A percentile compares a stretch with the other conserved stretches of the same genome.
phyloP scores from a whole-genome alignment of 2,329 filamentous ascomycete genomes.

The Aspergillus terreus region DNA sequence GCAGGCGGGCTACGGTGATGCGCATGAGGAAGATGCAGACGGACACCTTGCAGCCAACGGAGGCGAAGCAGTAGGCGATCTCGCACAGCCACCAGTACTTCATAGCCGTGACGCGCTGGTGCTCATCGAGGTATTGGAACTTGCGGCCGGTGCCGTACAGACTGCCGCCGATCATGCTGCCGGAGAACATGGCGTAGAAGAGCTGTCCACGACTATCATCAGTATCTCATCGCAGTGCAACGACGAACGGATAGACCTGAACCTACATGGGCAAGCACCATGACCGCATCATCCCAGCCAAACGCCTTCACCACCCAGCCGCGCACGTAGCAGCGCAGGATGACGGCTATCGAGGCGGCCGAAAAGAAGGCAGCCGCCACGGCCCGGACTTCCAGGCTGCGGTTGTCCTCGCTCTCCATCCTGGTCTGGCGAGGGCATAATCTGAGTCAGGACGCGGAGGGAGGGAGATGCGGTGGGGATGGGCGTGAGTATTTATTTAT shows the following conservation, averaged over 20 bases:
- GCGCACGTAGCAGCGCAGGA: slow-evolving; percentile 31
- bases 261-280: slow-evolving; percentile 24
- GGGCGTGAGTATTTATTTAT: not conserved
- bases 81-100: slow-evolving; percentile 51
- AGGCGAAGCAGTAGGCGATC: slow-evolving; percentile 48
- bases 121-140: slow-evolving; percentile 12
- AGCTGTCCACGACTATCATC: slow-evolving; percentile 4
- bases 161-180: slow-evolving; percentile 28
- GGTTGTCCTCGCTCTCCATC: slow-evolving; percentile 9
- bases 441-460: not conserved
- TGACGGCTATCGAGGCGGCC: slow-evolving; percentile 23
- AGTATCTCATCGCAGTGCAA: too few species aligned
- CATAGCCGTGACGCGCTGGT: slow-evolving; percentile 23
- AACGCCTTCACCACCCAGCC: slow-evolving; percentile 28
- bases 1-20: slow-evolving; percentile 44
- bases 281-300: slow-evolving; percentile 30
- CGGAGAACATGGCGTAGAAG: slow-evolving; percentile 28
- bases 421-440: not conserved
- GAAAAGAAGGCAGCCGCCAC: slow-evolving; percentile 27
- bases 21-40: slow-evolving; percentile 53
- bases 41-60: slow-evolving; percentile 48
- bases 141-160: slow-evolving; percentile 27
- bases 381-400: slow-evolving; percentile 20
- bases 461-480: not conserved
- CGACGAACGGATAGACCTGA: too few species aligned